phyloP scores from a whole-genome alignment of 257 asterid species.

The Avicennia marina region DNA sequence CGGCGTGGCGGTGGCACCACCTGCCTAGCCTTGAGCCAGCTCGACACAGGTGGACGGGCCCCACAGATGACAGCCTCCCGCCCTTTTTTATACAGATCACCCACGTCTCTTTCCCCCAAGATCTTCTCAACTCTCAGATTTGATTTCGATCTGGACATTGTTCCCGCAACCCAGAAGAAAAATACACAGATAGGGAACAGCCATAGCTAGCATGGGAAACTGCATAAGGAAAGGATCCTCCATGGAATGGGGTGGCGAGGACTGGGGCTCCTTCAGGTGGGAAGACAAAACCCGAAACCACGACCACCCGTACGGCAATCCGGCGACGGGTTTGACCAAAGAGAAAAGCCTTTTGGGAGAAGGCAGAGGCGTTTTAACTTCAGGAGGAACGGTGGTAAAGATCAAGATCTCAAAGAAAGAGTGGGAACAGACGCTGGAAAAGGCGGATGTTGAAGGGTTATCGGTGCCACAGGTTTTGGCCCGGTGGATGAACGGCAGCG shows the following conservation, averaged over 20 bases:
- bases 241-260: constrained; percentile 62
- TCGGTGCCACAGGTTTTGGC: constrained; percentile 34
- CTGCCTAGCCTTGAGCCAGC: constrained; percentile 11
- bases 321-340: constrained; percentile 1
- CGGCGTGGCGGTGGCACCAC: constrained; percentile 12
- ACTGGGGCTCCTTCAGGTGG: constrained; percentile 43
- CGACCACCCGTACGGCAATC: neutral
- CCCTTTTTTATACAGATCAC: constrained; percentile 3
- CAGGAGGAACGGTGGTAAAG: constrained; percentile 41
- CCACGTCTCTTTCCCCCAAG: neutral
- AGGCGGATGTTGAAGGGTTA: constrained; percentile 27
- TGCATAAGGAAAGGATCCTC: constrained; percentile 48
- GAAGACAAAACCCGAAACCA: neutral
- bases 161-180: neutral
- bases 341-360: neutral
- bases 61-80: constrained; percentile 21
- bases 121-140: constrained; percentile 12
- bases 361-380: neutral
- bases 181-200: neutral
- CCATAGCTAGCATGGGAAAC: constrained; percentile 61
- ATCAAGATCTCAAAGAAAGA: constrained; percentile 54
- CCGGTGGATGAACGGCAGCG: constrained; percentile 23
- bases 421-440: constrained; percentile 32
- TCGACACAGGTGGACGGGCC: constrained; percentile 19
- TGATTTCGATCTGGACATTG: too few relatives aligned